Evolutionary conservation across 805 yeast species (phyloP).

Genomic region (Maudiozyma pseudohumilis): DNA sequence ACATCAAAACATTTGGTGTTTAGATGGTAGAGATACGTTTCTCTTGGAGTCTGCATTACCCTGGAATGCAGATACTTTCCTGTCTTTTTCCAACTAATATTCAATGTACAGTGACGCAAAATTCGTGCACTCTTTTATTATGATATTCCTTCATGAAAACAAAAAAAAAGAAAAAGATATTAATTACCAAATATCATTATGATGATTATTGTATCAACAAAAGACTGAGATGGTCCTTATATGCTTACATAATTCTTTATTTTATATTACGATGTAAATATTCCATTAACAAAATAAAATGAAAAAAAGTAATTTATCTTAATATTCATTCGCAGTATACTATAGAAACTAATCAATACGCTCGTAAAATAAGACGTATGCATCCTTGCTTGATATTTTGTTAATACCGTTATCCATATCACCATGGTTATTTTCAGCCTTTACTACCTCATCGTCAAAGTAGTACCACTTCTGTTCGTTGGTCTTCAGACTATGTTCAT

Average conservation of each 20-base stretch:
- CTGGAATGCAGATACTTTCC: background rate
- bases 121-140: too few species aligned
- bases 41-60: background rate
- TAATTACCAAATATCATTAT: too few species aligned
- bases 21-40: conserved; percentile 3
- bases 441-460: conserved; percentile 62
- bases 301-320: background rate
- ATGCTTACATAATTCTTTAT: background rate
- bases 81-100: background rate
- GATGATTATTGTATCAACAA: background rate
- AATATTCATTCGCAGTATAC: too few species aligned
- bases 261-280: background rate
- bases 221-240: background rate
- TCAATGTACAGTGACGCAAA: too few species aligned
- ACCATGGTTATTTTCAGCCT: conserved; percentile 38
- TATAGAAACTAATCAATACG: conserved; percentile 10
- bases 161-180: too few species aligned
- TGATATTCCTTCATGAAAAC: too few species aligned
- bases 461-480: conserved; percentile 51
- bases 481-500: conserved; percentile 28
- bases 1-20: conserved; percentile 54
- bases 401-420: conserved; percentile 31
- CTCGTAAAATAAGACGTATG: conserved; percentile 62
- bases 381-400: conserved; percentile 44
- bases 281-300: background rate